phyloP scores from a whole-genome alignment of 345 rosid species.

The Combretum micranthum region DNA sequence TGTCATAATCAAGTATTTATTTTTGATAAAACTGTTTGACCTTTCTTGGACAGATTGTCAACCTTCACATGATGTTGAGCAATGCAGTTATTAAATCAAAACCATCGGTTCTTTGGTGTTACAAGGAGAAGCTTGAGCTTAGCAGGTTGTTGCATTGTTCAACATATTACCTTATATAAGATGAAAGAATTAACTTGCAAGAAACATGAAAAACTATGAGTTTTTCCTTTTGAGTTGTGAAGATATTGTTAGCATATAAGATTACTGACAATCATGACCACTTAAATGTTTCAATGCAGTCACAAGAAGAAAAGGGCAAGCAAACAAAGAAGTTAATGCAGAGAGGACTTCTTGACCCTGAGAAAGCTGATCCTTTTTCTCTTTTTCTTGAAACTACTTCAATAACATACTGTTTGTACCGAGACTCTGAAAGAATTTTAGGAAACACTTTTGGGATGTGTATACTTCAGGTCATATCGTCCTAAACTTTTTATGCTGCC shows the following conservation, averaged over 20 bases:
- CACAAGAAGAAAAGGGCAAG: constrained; percentile 78
- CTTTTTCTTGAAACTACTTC: constrained; percentile 86
- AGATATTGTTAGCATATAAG: background rate
- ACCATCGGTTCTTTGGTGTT: constrained; percentile 89
- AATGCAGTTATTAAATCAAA: constrained; percentile 65
- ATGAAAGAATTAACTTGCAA: no score
- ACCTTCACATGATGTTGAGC: constrained; percentile 76
- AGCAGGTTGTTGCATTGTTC: constrained; percentile 61
- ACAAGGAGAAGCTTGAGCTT: constrained; percentile 87
- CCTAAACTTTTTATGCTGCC: constrained; percentile 3
- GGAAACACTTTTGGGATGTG: constrained; percentile 99
- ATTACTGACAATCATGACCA: background rate
- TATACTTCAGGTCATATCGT: constrained; percentile 66
- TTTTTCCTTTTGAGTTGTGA: background rate
- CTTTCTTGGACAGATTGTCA: constrained; percentile 56
- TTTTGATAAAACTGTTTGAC: background rate
- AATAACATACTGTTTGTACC: constrained; percentile 81
- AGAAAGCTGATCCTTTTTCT: constrained; percentile 83
- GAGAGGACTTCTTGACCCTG: constrained; percentile 86
- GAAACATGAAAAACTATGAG: no score
- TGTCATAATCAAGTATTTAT: background rate
- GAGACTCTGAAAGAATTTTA: constrained; percentile 78
- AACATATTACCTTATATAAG: background rate
- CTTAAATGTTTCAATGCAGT: constrained; percentile 37
- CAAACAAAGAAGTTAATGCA: constrained; percentile 81